A percentile compares a stretch with the other conserved stretches of the same genome.
Conservation (phyloP, 1,284 basidiomycete species). For the Psilocybe mexicana region DNA sequence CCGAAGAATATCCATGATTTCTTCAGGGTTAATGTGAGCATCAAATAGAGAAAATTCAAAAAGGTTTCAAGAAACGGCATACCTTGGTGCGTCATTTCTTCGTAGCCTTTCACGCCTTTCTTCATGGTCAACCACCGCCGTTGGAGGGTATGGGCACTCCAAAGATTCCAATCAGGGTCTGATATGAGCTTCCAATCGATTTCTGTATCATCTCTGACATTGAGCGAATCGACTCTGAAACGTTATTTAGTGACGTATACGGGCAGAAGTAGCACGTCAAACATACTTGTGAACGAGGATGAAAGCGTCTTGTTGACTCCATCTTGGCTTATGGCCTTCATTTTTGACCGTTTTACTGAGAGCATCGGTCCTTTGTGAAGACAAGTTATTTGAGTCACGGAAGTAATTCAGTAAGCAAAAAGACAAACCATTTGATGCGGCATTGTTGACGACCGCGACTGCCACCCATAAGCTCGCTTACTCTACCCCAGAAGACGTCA, state of each 20-base stretch:
- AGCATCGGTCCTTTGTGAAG: constrained; percentile 61
- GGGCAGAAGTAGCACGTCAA: background rate
- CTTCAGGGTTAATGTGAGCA: constrained; percentile 35
- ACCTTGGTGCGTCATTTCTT: constrained; percentile 79
- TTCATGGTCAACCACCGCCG: constrained; percentile 80
- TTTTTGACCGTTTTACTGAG: constrained; percentile 72
- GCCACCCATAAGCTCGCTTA: constrained; percentile 74
- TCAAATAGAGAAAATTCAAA: constrained; percentile 8
- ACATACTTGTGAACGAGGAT: constrained; percentile 80
- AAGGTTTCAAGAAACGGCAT: background rate
- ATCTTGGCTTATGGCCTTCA: constrained; percentile 66
- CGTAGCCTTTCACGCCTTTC: constrained; percentile 67
- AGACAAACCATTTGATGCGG: constrained; percentile 74
- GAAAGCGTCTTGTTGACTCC: constrained; percentile 72
- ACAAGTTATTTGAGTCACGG: background rate
- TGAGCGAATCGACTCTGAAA: constrained; percentile 66
- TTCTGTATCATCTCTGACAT: constrained; percentile 78
- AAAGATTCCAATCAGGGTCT: constrained; percentile 78
- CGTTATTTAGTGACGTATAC: constrained; percentile 8
- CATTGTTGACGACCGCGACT: constrained; percentile 77
- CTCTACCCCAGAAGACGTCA: constrained; percentile 80
- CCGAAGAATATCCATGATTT: constrained; percentile 77
- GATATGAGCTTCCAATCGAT: constrained; percentile 78
- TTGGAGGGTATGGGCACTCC: constrained; percentile 76
- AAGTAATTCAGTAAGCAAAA: background rate